Conservation (phyloP, 2,329 filamentous ascomycete genomes). For the Penicillium sp. region DNA sequence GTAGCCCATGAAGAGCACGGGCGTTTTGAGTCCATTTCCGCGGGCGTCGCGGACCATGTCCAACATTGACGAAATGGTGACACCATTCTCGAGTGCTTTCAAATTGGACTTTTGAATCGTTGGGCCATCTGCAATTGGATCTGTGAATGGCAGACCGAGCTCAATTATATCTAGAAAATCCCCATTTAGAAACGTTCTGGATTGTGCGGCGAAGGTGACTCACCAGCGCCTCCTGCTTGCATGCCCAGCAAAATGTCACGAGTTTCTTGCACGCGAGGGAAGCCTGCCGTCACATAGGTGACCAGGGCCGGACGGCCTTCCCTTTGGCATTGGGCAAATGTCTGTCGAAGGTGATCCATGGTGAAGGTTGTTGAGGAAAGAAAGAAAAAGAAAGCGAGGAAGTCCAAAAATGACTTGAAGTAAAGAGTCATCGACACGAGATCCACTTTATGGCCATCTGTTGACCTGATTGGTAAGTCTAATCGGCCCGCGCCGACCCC, state of each 20-base stretch:
- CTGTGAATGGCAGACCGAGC: slow-evolving; percentile 90
- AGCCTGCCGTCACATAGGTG: slow-evolving; percentile 93
- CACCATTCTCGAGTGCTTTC: slow-evolving; percentile 77
- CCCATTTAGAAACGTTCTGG: neutral
- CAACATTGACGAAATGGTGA: slow-evolving; percentile 73
- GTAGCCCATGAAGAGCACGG: slow-evolving; percentile 93
- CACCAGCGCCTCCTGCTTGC: slow-evolving; percentile 86
- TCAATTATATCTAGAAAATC: slow-evolving; percentile 74
- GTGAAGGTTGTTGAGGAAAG: neutral
- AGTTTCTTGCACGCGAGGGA: slow-evolving; percentile 72
- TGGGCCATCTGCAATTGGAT: slow-evolving; percentile 91
- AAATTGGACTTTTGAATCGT: slow-evolving; percentile 93
- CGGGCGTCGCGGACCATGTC: slow-evolving; percentile 79
- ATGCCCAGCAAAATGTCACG: slow-evolving; percentile 78
- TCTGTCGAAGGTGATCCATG: slow-evolving; percentile 51
- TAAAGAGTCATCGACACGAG: too few species aligned
- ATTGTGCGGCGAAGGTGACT: slow-evolving; percentile 20
- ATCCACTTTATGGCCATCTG: too few species aligned
- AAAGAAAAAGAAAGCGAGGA: too few species aligned
- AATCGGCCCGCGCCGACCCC: too few species aligned
- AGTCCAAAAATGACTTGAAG: too few species aligned
- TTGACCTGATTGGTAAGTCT: too few species aligned
- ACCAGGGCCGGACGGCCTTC: slow-evolving; percentile 71
- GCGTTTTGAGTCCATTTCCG: slow-evolving; percentile 69
- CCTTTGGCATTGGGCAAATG: slow-evolving; percentile 53